Evolutionary conservation across 495 filamentous ascomycete genomes (phyloP).

Genomic region (Parathielavia appendiculata): DNA sequence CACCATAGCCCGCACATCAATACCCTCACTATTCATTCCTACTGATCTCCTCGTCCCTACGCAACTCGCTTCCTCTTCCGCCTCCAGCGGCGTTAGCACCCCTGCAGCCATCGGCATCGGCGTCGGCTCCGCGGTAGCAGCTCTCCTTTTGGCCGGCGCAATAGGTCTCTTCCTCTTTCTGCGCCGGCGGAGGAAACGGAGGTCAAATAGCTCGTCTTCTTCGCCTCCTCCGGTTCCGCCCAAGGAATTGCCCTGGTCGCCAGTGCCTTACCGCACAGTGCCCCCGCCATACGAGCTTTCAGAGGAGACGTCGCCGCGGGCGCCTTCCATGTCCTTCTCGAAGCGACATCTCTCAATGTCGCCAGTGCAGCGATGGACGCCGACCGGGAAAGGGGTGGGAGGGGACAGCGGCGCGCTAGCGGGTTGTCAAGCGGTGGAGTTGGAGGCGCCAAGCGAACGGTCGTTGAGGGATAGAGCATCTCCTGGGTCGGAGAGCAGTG

Average conservation of each 20-base stretch:
- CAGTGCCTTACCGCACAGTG: constrained; percentile 5
- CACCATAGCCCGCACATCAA: constrained; percentile 1
- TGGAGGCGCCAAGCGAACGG: constrained; percentile 18
- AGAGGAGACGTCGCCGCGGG: constrained; percentile 14
- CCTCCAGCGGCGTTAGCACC: constrained; percentile 21
- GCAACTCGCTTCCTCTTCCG: neutral
- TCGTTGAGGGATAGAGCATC: constrained; percentile 15
- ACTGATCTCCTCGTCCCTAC: constrained; percentile 4
- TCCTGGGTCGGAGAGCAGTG: constrained; percentile 10
- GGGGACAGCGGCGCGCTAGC: constrained; percentile 10
- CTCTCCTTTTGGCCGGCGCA: constrained; percentile 15
- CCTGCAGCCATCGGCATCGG: constrained; percentile 28
- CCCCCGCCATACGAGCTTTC: constrained; percentile 23
- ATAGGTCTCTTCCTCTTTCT: constrained; percentile 24
- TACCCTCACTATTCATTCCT: constrained; percentile 4
- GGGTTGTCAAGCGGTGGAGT: constrained; percentile 12
- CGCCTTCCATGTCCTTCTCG: neutral
- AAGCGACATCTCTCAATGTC: constrained; percentile 10
- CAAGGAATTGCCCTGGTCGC: constrained; percentile 17
- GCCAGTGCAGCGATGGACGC: neutral
- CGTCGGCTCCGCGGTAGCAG: constrained; percentile 25
- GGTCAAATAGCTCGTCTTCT: neutral
- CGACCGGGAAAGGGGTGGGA: neutral
- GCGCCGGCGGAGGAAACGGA: constrained; percentile 18
- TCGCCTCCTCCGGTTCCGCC: constrained; percentile 26